Percentiles rank a stretch among this genome's conserved stretches.
These are phyloP conservation scores for Ogataea nitratoaversa DNA, from an alignment of 805 yeast genomes.

Conservation along the genomic window DNA sequence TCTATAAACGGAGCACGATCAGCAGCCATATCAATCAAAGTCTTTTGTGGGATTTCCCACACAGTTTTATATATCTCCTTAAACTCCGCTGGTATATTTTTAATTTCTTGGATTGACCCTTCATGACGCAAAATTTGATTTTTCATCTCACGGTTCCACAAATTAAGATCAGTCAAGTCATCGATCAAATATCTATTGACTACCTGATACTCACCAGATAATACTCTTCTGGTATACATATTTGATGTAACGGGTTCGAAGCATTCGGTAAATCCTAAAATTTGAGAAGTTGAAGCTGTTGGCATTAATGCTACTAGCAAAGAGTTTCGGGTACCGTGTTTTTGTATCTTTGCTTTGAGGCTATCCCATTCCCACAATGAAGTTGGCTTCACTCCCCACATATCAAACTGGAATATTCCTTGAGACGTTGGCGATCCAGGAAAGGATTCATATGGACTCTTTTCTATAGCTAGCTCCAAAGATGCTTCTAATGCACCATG, in stretches of 20 bases:
- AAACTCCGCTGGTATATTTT: conserved; percentile 67
- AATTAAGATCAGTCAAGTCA: conserved; percentile 75
- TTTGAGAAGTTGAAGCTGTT: conserved; percentile 96
- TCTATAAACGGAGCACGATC: conserved; percentile 72
- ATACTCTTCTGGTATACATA: conserved; percentile 83
- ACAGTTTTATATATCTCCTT: conserved; percentile 87
- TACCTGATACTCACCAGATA: conserved; percentile 91
- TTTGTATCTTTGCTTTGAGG: conserved; percentile 53
- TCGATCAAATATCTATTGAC: conserved; percentile 82
- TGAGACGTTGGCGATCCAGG: conserved; percentile 87
- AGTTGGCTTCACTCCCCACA: conserved; percentile 82
- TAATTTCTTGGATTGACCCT: conserved; percentile 82
- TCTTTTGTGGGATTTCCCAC: conserved; percentile 91
- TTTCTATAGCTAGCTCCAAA: conserved; percentile 64
- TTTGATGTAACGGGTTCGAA: conserved; percentile 96
- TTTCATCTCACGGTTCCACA: conserved; percentile 81
- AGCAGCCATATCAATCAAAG: conserved; percentile 81
- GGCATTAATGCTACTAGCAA: conserved; percentile 94
- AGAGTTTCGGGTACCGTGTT: conserved; percentile 80
- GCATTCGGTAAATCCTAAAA: conserved; percentile 89
- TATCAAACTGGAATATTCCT: conserved; percentile 80
- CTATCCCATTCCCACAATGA: conserved; percentile 83
- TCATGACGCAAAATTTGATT: conserved; percentile 68
- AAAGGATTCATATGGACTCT: conserved; percentile 71
- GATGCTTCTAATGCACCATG: conserved; percentile 92